Conservation (phyloP, 176 grass and related monocot genomes). For the Tuctoria greenei region DNA sequence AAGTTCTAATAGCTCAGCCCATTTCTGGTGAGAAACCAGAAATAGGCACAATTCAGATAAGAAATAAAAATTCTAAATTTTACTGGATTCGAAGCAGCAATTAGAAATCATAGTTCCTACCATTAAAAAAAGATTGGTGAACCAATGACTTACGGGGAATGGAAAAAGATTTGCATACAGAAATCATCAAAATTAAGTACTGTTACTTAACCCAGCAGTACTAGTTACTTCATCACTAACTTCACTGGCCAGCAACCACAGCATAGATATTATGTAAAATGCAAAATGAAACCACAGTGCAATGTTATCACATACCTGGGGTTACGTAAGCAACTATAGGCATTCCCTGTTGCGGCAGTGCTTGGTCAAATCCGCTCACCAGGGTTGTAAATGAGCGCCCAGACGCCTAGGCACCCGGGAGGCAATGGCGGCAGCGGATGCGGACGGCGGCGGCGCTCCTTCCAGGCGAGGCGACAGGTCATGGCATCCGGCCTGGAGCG, state of each 20-base stretch:
- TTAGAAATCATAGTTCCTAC: background rate
- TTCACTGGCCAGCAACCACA: background rate
- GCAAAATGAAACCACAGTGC: conserved; percentile 27
- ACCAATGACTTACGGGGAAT: background rate
- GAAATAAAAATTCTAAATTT: background rate
- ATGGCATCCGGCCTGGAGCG: too few species aligned
- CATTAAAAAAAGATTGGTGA: background rate
- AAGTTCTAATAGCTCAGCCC: background rate
- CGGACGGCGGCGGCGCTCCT: too few species aligned
- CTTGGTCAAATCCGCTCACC: conserved; percentile 97
- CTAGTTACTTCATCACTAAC: background rate
- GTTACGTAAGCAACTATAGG: conserved; percentile 40
- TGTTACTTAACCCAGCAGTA: background rate
- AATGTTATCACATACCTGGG: conserved; percentile 49
- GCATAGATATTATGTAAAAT: conserved; percentile 21
- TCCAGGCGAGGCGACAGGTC: too few species aligned
- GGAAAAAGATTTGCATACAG: background rate
- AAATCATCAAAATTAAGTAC: background rate
- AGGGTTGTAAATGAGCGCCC: too few species aligned
- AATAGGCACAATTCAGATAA: conserved; percentile 5
- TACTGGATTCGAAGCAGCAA: background rate
- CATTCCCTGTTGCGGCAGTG: conserved; percentile 47
- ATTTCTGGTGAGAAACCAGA: conserved; percentile 11
- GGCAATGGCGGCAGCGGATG: too few species aligned
- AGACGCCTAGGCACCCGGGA: too few species aligned